phyloP scores from a whole-genome alignment of 495 filamentous ascomycete genomes.

The Hypoxylon fuscum region DNA sequence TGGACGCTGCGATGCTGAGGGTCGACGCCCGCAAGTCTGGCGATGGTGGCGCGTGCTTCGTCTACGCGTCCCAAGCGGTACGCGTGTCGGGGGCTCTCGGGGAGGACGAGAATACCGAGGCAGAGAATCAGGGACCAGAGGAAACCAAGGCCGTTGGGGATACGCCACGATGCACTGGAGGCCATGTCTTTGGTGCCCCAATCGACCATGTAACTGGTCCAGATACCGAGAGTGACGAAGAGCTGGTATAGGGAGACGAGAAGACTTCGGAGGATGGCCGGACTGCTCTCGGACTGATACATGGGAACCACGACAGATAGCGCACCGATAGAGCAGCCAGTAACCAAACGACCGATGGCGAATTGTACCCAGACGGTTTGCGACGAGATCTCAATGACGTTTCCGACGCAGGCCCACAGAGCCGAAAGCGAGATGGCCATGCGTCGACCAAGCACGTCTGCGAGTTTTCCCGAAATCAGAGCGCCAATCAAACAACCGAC shows the following conservation, averaged over 20 bases:
- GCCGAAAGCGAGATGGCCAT: slow-evolving; percentile 64
- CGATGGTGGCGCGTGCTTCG: slow-evolving; percentile 74
- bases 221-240: slow-evolving; percentile 88
- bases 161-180: slow-evolving; percentile 73
- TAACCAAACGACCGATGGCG: slow-evolving; percentile 65
- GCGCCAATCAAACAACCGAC: slow-evolving; percentile 77
- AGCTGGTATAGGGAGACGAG: slow-evolving; percentile 82
- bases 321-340: slow-evolving; percentile 74
- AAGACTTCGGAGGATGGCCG: slow-evolving; percentile 71
- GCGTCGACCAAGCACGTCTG: slow-evolving; percentile 56
- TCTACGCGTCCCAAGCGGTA: slow-evolving; percentile 72
- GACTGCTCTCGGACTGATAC: slow-evolving; percentile 77
- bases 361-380: slow-evolving; percentile 59
- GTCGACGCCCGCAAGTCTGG: slow-evolving; percentile 74
- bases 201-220: slow-evolving; percentile 83
- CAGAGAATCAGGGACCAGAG: slow-evolving; percentile 79
- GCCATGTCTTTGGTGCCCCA: slow-evolving; percentile 68
- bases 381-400: slow-evolving; percentile 71
- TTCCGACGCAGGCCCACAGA: slow-evolving; percentile 72
- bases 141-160: slow-evolving; percentile 82
- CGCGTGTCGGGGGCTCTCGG: slow-evolving; percentile 75
- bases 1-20: slow-evolving; percentile 69
- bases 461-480: slow-evolving; percentile 67
- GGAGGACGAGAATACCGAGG: slow-evolving; percentile 72
- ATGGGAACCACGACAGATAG: slow-evolving; percentile 77